These are phyloP conservation scores for Fraxinus velutina DNA, from an alignment of 305 asterid species.

Conservation along the genomic window DNA sequence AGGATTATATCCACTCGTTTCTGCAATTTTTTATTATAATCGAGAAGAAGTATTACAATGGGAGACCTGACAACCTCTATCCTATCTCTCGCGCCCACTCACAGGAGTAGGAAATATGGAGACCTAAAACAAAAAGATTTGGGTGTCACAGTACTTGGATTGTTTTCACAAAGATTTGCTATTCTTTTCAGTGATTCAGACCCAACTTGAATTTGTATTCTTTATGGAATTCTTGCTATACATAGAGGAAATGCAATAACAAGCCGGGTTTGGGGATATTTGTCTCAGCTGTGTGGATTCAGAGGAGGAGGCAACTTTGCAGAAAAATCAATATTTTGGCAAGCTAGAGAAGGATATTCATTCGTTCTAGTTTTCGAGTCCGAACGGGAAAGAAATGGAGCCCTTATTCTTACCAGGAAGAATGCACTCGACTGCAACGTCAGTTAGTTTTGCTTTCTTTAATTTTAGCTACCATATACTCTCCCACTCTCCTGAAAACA, in stretches of 20 bases:
- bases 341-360: constrained; percentile 75
- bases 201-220: not conserved
- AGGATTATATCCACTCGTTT: not conserved
- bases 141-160: not conserved
- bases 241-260: not conserved
- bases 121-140: too few species aligned
- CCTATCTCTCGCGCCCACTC: not conserved
- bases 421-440: constrained; percentile 88
- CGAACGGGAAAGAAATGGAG: constrained; percentile 78
- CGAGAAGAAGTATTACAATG: not conserved
- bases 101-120: not conserved
- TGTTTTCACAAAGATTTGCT: too few species aligned
- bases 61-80: not conserved
- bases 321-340: constrained; percentile 87
- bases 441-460: constrained; percentile 29
- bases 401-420: constrained; percentile 63
- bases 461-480: not conserved
- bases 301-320: constrained; percentile 97
- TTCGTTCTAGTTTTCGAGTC: constrained; percentile 81
- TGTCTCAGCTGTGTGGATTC: constrained; percentile 71
- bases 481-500: not conserved
- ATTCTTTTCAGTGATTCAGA: not conserved
- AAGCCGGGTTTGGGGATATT: not conserved
- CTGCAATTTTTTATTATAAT: not conserved
- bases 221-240: not conserved